Percentiles rank a stretch among this genome's conserved stretches.
Evolutionary conservation across 2,329 filamentous ascomycete genomes (phyloP).

Genomic region (Cephalotrichum gorgonifer): DNA sequence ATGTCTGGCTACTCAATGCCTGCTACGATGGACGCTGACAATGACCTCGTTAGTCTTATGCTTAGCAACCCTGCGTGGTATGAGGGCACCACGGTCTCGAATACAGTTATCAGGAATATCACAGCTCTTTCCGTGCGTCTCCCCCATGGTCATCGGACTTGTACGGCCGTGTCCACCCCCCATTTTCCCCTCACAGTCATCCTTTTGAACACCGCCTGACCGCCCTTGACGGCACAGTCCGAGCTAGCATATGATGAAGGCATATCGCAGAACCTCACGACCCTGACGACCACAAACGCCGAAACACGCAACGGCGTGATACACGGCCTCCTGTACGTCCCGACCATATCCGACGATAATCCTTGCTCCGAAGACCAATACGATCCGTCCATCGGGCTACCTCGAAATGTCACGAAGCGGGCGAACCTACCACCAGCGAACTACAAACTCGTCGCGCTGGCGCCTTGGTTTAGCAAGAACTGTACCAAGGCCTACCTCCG

Average conservation of each 20-base stretch:
- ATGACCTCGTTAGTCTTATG: conserved; percentile 33
- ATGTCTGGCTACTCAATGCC: background rate
- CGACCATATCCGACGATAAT: conserved; percentile 48
- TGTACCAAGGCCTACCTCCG: conserved; percentile 68
- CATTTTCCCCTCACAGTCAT: background rate
- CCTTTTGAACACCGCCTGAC: background rate
- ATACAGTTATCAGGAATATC: conserved; percentile 45
- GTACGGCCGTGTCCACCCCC: background rate
- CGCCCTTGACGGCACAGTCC: conserved; percentile 14
- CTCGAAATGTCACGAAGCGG: conserved; percentile 63
- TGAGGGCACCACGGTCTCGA: conserved; percentile 36
- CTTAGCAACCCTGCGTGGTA: conserved; percentile 50
- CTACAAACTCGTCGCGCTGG: conserved; percentile 70
- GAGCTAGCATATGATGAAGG: conserved; percentile 42
- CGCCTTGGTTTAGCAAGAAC: conserved; percentile 68
- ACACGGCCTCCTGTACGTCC: conserved; percentile 77
- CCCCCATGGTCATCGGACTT: background rate
- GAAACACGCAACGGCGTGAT: conserved; percentile 50
- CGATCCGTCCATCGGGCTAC: conserved; percentile 44
- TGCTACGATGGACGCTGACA: background rate
- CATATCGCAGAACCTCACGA: conserved; percentile 54
- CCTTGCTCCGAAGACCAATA: conserved; percentile 54
- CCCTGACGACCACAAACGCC: conserved; percentile 60
- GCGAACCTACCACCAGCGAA: conserved; percentile 57
- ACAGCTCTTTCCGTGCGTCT: conserved; percentile 42